Percentiles rank a stretch among this genome's conserved stretches.
Evolutionary conservation across 2,329 filamentous ascomycete species (phyloP).

Genomic region (Ascochyta viciae-villosae): DNA sequence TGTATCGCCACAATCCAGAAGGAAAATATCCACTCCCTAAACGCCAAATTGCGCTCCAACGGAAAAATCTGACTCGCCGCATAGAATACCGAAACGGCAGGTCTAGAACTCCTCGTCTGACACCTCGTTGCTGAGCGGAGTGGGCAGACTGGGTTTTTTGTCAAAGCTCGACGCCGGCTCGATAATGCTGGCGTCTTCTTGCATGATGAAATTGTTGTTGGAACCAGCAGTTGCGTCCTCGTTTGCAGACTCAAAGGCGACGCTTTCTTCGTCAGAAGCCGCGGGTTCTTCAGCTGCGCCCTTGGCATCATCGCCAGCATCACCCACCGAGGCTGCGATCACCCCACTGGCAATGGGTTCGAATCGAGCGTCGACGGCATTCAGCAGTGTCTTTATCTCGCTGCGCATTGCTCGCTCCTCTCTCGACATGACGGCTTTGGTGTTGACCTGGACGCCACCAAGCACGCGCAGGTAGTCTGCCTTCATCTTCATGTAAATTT

Average conservation of each 20-base stretch:
- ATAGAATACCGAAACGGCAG: no score
- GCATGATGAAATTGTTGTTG: background rate
- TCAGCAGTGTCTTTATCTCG: conserved; percentile 27
- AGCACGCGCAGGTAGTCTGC: conserved; percentile 50
- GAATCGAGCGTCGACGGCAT: conserved; percentile 29
- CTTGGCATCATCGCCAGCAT: background rate
- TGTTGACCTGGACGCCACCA: conserved; percentile 28
- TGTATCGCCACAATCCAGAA: no score
- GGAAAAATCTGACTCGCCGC: no score
- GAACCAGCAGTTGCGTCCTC: background rate
- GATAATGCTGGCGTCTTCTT: conserved; percentile 9
- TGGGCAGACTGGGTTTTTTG: background rate
- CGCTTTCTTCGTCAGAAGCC: conserved; percentile 7
- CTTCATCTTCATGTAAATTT: conserved; percentile 49
- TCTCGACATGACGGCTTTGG: conserved; percentile 15
- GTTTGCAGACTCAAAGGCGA: conserved; percentile 8
- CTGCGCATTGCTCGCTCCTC: conserved; percentile 24
- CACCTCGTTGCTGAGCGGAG: conserved; percentile 3
- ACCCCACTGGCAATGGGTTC: conserved; percentile 31
- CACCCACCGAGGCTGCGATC: background rate
- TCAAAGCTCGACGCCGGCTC: background rate
- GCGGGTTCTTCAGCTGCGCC: background rate
- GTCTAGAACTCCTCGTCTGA: conserved; percentile 15
- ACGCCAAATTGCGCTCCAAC: no score
- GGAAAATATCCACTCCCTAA: no score